Conservation (phyloP, 352 stramenopile genomes). For the Globisporangium cederbergense region DNA sequence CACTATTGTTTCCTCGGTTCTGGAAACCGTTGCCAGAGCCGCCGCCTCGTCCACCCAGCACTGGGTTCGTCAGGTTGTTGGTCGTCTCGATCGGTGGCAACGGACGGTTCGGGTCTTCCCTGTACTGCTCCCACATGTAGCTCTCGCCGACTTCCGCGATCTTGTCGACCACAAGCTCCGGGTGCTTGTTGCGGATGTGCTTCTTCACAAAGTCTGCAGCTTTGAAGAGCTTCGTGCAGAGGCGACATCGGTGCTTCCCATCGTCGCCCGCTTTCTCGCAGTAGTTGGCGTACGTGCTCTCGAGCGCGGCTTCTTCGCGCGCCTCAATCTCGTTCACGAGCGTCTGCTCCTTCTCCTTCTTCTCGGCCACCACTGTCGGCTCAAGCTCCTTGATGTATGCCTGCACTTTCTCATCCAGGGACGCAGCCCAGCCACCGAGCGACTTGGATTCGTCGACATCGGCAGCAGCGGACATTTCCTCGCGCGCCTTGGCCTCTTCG, state of each 20-base stretch:
- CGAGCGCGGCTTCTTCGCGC: constrained; percentile 64
- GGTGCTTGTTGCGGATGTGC: constrained; percentile 87
- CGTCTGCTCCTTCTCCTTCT: constrained; percentile 50
- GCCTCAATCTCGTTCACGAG: constrained; percentile 76
- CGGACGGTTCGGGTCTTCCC: constrained; percentile 73
- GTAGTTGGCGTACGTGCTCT: constrained; percentile 79
- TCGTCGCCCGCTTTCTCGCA: constrained; percentile 81
- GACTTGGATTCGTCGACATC: constrained; percentile 35
- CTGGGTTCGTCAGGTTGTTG: constrained; percentile 55
- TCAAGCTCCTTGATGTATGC: constrained; percentile 57
- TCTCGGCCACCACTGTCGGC: constrained; percentile 41
- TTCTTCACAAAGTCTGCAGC: constrained; percentile 87
- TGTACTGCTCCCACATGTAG: constrained; percentile 88
- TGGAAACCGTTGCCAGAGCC: constrained; percentile 36
- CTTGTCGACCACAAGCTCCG: constrained; percentile 79
- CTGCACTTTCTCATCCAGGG: constrained; percentile 77
- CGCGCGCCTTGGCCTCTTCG: constrained; percentile 71
- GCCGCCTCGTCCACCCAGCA: constrained; percentile 42
- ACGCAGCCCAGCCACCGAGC: constrained; percentile 66
- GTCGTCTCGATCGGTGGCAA: constrained; percentile 70
- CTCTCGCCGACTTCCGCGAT: constrained; percentile 76
- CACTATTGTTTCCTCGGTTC: constrained; percentile 29
- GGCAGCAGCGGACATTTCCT: constrained; percentile 32
- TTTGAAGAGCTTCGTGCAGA: constrained; percentile 89
- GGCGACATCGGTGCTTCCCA: constrained; percentile 73